Base-by-base conservation (phyloP, 2,329 filamentous ascomycete genomes). In the Beauveria bassiana region DNA sequence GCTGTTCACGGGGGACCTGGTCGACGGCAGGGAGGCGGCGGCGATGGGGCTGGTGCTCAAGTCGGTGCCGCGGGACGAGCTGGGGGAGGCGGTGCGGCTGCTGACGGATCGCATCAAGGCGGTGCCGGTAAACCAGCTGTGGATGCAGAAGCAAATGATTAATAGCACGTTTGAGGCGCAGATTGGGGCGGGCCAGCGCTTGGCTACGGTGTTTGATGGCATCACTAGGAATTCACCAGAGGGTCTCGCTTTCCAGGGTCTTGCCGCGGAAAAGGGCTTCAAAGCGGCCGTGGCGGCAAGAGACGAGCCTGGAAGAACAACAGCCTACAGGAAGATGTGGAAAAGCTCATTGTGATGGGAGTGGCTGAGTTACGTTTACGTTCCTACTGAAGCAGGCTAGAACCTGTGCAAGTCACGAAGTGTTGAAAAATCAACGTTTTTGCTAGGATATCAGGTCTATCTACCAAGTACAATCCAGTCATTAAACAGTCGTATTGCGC, bases 201-300 rank as follows among this genome's bases (percentile, higher is more conserved):
- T 63, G 54, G 63, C 60, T 20, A 65, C 63, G 1, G 46, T 63
- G 5, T 64, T 65, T 61, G 56, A 64, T 28, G 64, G 61, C 47
- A 65, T 64, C 53, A 64, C 64, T 40, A 47, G 63, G 1, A 65
- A 64, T 18, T 65, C 61, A 49, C 63, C 61, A 16, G 61, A 65
- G 49, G 63, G 63, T 1, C 57, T 65, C 3, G 63, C 51, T 1
- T 64, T 64, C 34, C 63, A 66, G 38, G 20, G 28, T 18, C 51
- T 57, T 24, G 60, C 62, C 5, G 50, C 57, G 18, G 31, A 45
- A 2, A 59, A 58, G 14, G 62, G 62, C 3, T 62, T 64, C 59
- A 64, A 64, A 22, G 62, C 62, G n/a, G 60, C 56, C 14, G 42
- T 64, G n/a, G 53, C 52, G 38, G 31, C 56, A 24, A 60, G 56